phyloP scores from a whole-genome alignment of 2,329 filamentous ascomycete genomes.

The Metarhizium humberi region DNA sequence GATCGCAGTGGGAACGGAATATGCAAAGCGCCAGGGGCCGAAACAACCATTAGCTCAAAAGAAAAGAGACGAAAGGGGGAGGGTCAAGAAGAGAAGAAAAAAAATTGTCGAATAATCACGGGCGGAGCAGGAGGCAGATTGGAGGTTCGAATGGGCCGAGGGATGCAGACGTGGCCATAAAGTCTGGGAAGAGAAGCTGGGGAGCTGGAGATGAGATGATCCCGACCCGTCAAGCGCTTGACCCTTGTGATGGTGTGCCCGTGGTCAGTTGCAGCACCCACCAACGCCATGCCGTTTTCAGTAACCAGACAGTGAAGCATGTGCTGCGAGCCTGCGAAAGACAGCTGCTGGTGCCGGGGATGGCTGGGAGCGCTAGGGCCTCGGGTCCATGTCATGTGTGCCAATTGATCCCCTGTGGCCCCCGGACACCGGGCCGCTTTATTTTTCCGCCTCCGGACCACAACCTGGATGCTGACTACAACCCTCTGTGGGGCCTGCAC shows the following conservation, averaged over 20 bases:
- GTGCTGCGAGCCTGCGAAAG: not conserved
- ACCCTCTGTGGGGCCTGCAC: no score
- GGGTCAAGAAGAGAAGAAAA: not conserved
- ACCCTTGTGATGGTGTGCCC: not conserved
- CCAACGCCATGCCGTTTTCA: not conserved
- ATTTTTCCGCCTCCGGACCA: conserved; percentile 3
- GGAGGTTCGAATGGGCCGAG: conserved; percentile 1
- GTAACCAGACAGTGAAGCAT: not conserved
- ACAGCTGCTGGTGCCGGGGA: no score
- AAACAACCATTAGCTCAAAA: not conserved
- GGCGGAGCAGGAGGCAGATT: not conserved
- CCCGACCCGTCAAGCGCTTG: not conserved
- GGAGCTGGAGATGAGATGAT: not conserved
- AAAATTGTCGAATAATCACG: not conserved
- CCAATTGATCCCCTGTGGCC: not conserved
- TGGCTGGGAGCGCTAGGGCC: no score
- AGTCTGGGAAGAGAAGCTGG: not conserved
- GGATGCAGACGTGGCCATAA: not conserved
- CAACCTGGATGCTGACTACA: no score
- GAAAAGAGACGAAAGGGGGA: not conserved
- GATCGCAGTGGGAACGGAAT: conserved; percentile 14
- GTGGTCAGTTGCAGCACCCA: not conserved
- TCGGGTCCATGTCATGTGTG: no score
- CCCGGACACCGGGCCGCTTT: not conserved
- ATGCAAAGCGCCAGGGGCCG: not conserved